These are phyloP conservation scores for Cardamine chenopodiifolia DNA, from an alignment of 345 rosid genomes.

Conservation along the genomic window DNA sequence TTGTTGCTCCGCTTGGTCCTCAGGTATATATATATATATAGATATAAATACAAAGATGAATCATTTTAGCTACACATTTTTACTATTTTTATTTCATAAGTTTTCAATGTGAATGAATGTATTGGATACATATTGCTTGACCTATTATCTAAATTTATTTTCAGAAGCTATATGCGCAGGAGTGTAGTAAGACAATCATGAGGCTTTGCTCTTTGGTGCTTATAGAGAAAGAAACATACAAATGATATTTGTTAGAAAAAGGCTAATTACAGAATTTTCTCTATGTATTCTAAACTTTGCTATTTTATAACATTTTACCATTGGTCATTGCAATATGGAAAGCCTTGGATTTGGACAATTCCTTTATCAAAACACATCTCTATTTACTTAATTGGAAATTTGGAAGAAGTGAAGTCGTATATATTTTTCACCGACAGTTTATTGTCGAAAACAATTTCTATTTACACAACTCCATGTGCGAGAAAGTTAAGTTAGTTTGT, in stretches of 20 bases:
- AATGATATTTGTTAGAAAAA: constrained; percentile 7
- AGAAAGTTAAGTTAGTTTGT: no score
- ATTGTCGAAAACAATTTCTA: no score
- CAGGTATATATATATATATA: constrained; percentile 53
- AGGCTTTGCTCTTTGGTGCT: constrained; percentile 28
- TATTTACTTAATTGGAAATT: not conserved
- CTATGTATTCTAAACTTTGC: constrained; percentile 24
- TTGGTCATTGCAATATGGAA: constrained; percentile 11
- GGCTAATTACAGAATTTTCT: constrained; percentile 22
- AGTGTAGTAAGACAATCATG: constrained; percentile 39
- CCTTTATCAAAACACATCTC: no score
- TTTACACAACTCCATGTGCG: no score
- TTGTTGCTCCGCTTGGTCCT: constrained; percentile 77
- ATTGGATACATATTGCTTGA: not conserved
- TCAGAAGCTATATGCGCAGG: constrained; percentile 80
- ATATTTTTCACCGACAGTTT: not conserved
- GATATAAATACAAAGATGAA: not conserved
- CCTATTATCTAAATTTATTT: not conserved
- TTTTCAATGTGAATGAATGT: not conserved
- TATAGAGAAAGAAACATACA: not conserved
- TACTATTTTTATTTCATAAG: not conserved
- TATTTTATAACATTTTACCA: constrained; percentile 4
- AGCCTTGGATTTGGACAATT: constrained; percentile 1
- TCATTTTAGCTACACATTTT: constrained; percentile 10
- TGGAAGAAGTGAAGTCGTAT: not conserved